Evolutionary conservation across 2,329 filamentous ascomycete species (phyloP), one percentile per base, ranked within the genome.

Genomic region (Hymenoscyphus albidus): DNA sequence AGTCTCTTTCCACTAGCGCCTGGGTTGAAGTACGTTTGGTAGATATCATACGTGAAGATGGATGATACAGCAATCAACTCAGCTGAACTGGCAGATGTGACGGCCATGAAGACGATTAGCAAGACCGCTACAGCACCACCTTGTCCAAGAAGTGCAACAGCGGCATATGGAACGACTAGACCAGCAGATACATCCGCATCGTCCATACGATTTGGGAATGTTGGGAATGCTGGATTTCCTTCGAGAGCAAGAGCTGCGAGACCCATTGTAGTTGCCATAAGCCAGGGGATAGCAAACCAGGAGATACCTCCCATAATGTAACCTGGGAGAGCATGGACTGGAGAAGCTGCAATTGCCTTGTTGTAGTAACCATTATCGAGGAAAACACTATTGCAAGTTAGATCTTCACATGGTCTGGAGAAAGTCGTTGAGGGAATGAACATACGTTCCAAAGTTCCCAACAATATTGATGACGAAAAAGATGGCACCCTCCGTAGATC

Each of bases 201-300:
- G 9, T 82, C 79, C 85, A 96, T 91, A 44, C 92, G 86, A 65
- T 88, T 79, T 0, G 86, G 90, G 71, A 83, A 93, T 0, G 88
- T 90, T 0, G 90, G 90, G 77, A 92, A 93, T 3, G 80, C 80
- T 0, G 86, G 88, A 70, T 85, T 89, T 68, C 81, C 86, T 76
- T 97, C 92, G 1, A 97, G 83, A 0, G 92, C 90, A 7, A 97
- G 81, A 2, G 90, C 92, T 0, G 90, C 85, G 6, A 97, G 83
- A 39, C 93, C 93, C 87, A 96, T 91, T 1, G 93, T 96, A 0
- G 91, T 97, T 0, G 93, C 92, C 2, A 88, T 90, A 10, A 96
- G 82, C 90, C 91, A 96, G 0, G 93, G 93, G 61, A 97, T 96
- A 0, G 93, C 93, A 71, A 97, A 97, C 93, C 93, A 97, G 59